These are phyloP conservation scores for Annulohypoxylon maeteangense DNA, from an alignment of 495 filamentous ascomycete species.

Conservation along the genomic window DNA sequence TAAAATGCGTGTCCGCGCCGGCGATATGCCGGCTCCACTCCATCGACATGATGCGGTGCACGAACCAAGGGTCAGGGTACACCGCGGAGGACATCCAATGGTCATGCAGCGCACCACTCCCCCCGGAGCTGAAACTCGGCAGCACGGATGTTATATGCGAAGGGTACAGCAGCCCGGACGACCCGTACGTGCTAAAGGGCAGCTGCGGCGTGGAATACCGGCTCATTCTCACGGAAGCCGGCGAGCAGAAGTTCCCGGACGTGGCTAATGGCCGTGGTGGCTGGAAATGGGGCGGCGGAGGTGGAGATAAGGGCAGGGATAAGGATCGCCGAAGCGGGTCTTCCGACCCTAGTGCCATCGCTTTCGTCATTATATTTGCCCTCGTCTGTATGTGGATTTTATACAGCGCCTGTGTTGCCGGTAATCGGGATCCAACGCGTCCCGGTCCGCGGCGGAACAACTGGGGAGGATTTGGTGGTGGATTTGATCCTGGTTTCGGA, in stretches of 20 bases:
- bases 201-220: conserved; percentile 95
- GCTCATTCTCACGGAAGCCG: conserved; percentile 80
- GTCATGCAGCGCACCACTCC: conserved; percentile 84
- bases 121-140: conserved; percentile 86
- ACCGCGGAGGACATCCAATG: conserved; percentile 80
- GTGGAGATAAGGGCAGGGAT: not conserved
- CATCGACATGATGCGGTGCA: conserved; percentile 86
- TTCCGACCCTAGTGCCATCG: conserved; percentile 10
- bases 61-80: conserved; percentile 80
- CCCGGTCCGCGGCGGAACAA: conserved; percentile 18
- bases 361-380: conserved; percentile 51
- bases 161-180: conserved; percentile 78
- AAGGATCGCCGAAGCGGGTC: not conserved
- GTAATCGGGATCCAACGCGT: not conserved
- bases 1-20: conserved; percentile 80
- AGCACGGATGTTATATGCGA: conserved; percentile 93
- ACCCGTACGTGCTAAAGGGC: conserved; percentile 86
- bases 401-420: conserved; percentile 53
- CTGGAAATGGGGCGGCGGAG: conserved; percentile 17
- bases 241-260: conserved; percentile 74
- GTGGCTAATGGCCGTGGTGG: conserved; percentile 44
- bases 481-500: conserved; percentile 51
- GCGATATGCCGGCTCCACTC: conserved; percentile 70
- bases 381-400: conserved; percentile 63
- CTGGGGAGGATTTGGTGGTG: conserved; percentile 46